Evolutionary conservation across 2,329 filamentous ascomycete genomes (phyloP), one percentile per base, ranked within the genome.

Genomic region (Beauveria sp.): DNA sequence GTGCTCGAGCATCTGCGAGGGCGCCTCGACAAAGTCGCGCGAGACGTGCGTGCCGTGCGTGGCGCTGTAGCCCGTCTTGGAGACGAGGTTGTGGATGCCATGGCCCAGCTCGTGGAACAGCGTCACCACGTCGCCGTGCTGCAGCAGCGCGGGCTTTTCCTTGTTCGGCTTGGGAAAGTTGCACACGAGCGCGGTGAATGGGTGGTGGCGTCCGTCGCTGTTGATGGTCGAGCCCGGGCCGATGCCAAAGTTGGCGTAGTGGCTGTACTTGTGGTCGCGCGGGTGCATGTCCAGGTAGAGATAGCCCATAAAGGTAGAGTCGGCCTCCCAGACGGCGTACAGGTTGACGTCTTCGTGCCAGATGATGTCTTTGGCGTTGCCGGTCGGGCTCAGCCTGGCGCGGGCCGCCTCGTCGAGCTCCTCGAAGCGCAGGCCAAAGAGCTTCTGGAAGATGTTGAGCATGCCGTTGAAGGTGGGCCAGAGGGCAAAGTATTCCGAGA

Each of bases 311-410:
- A 94, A 94, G 54, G 82, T 79, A 18, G 89, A 89, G 66, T 89
- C 86, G 2, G 79, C 80, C 67, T 94, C 84, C 88, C 90, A 93
- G 6, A 94, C 90, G 55, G 85, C 88, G 76, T 92, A 94, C 61
- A 93, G 74, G 64, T 89, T 85, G 20, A 92, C 89, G 67, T 93
- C 90, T 66, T 89, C 83, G 69, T 94, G 90, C 90, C 90, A 94
- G 1, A 85, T 78, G 66, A 92, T 89, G 65, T 91, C 88, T 59
- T 85, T 82, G 14, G 82, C 84, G 71, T 87, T 87, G 62, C 84
- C 84, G 2, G 84, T 87, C 8, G 86, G 82, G 54, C 86, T 88
- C 63, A 90, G 73, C 47, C 78, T 78, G 55, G 83, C 80, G 40
- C 87, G 81, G 64, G 90, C 89, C 62, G 87, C 84, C 5, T 82